Percentiles rank a stretch among this genome's conserved stretches.
Evolutionary conservation across 345 rosid genomes (phyloP).

Genomic region (Atalantia buxifolia): DNA sequence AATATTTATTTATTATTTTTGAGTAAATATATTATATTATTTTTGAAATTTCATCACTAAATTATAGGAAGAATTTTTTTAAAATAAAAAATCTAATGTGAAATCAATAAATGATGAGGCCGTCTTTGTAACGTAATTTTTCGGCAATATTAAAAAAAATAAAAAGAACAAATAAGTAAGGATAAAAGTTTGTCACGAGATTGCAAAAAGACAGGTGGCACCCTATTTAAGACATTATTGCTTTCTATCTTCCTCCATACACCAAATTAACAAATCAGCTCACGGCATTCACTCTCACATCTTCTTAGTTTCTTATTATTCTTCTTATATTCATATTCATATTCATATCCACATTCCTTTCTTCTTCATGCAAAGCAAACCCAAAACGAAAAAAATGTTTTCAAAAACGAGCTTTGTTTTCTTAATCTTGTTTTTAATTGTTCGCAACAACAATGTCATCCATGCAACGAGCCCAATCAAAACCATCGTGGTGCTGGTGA

Average conservation of each 20-base stretch:
- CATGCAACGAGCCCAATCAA: constrained; percentile 44
- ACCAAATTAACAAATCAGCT: background rate
- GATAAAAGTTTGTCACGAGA: background rate
- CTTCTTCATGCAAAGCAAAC: background rate
- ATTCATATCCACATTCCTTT: background rate
- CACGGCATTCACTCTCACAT: background rate
- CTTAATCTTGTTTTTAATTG: background rate
- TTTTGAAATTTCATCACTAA: too few relatives aligned
- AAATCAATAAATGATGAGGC: too few relatives aligned
- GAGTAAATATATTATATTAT: too few relatives aligned
- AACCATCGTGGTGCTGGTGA: constrained; percentile 71
- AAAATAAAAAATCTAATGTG: background rate
- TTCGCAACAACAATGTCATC: constrained; percentile 8
- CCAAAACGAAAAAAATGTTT: constrained; percentile 4
- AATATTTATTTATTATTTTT: too few relatives aligned
- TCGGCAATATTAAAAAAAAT: background rate
- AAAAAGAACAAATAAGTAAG: too few relatives aligned
- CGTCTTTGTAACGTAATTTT: background rate
- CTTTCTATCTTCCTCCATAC: background rate
- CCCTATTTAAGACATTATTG: background rate
- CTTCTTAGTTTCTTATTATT: too few relatives aligned
- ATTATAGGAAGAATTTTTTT: too few relatives aligned
- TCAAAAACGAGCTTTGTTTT: background rate
- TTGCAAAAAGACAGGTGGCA: background rate
- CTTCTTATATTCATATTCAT: too few relatives aligned